These are phyloP conservation scores for Pseudohyphozyma bogoriensis DNA, from an alignment of 768 basidiomycete species.

Conservation along the genomic window DNA sequence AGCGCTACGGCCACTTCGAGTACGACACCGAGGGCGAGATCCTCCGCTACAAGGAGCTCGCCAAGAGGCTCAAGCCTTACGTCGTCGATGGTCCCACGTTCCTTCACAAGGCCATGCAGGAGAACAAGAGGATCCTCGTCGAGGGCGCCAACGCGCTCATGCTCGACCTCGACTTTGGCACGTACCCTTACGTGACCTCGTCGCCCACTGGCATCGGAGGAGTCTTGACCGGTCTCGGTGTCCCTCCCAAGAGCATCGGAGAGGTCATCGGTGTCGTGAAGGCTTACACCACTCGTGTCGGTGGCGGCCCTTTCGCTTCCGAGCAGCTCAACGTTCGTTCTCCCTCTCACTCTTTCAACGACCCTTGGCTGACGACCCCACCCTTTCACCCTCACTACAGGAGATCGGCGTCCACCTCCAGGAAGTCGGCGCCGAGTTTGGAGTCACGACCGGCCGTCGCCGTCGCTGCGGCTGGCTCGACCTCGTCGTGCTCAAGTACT, in stretches of 20 bases:
- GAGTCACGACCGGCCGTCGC: conserved; percentile 81
- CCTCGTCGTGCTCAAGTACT: conserved; percentile 86
- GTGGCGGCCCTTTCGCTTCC: conserved; percentile 96
- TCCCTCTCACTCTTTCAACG: neutral
- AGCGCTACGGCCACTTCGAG: conserved; percentile 94
- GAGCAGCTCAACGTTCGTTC: conserved; percentile 75
- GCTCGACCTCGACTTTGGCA: conserved; percentile 96
- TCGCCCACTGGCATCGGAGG: conserved; percentile 89
- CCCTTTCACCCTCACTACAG: conserved; percentile 40
- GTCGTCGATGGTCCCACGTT: conserved; percentile 80
- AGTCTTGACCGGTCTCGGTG: conserved; percentile 92
- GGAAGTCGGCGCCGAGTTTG: conserved; percentile 85
- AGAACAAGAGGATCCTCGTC: conserved; percentile 72
- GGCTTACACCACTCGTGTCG: conserved; percentile 96
- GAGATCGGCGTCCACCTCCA: conserved; percentile 76
- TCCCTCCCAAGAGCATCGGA: conserved; percentile 82
- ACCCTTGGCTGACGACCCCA: neutral
- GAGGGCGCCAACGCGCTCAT: conserved; percentile 98
- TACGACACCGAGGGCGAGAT: conserved; percentile 99
- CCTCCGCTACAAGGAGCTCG: conserved; percentile 74
- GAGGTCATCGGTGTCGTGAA: conserved; percentile 86
- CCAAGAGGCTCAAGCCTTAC: conserved; percentile 71
- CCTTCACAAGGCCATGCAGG: conserved; percentile 65
- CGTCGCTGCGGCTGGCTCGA: conserved; percentile 97
- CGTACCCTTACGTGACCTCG: conserved; percentile 95